phyloP scores from a whole-genome alignment of 495 filamentous ascomycete genomes.

The Penicillium lividum region DNA sequence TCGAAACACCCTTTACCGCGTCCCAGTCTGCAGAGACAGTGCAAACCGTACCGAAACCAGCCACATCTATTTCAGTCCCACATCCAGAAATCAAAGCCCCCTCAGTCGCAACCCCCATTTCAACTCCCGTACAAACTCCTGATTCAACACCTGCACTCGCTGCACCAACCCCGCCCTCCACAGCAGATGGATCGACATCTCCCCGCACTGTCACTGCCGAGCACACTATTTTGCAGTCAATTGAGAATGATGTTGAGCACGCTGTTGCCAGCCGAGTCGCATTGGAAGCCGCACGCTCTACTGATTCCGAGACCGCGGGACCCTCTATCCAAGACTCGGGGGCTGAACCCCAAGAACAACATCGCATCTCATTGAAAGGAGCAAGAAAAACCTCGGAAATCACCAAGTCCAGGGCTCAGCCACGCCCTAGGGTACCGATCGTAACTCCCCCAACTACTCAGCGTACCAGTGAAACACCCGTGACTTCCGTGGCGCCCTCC shows the following conservation, averaged over 20 bases:
- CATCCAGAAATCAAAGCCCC: conserved; percentile 30
- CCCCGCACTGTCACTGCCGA: conserved; percentile 14
- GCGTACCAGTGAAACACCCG: conserved; percentile 13
- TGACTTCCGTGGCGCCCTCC: conserved; percentile 6
- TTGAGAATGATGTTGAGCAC: conserved; percentile 17
- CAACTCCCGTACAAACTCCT: conserved; percentile 18
- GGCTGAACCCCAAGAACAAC: background rate
- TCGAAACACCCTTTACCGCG: conserved; percentile 13
- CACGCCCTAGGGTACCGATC: conserved; percentile 1
- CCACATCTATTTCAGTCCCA: conserved; percentile 33
- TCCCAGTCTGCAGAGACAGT: conserved; percentile 19
- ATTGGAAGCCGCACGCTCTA: background rate
- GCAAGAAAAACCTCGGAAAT: conserved; percentile 24
- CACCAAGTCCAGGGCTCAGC: conserved; percentile 6
- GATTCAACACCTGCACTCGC: conserved; percentile 14
- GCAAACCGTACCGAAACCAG: conserved; percentile 11
- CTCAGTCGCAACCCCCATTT: background rate
- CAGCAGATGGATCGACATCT: conserved; percentile 18
- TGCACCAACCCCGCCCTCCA: background rate
- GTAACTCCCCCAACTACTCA: conserved; percentile 17
- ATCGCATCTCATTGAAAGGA: conserved; percentile 15
- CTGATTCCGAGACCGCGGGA: background rate
- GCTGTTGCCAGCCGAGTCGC: background rate
- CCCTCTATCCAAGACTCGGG: background rate
- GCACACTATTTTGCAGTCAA: conserved; percentile 14